phyloP scores from a whole-genome alignment of 139 green algal genomes.

The Trebouxia sp. region DNA sequence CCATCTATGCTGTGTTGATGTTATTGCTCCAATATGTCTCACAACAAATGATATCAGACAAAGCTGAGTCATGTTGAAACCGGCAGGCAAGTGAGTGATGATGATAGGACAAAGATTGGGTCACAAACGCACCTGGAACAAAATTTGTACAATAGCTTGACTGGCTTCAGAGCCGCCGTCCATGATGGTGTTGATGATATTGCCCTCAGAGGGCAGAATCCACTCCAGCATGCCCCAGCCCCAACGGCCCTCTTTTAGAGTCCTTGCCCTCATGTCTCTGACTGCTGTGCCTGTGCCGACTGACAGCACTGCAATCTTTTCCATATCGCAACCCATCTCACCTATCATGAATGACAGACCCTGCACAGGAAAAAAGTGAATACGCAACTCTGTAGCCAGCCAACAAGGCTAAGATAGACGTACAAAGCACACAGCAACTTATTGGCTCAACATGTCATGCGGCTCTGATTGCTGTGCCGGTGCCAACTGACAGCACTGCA shows the following conservation, averaged over 20 bases:
- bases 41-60: too few species aligned
- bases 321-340: not conserved
- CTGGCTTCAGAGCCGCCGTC: constrained; percentile 20
- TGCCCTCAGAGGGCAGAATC: constrained; percentile 12
- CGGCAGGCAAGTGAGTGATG: not conserved
- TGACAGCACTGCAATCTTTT: constrained; percentile 7
- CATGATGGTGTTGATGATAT: constrained; percentile 3
- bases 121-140: not conserved
- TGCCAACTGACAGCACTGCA: constrained; percentile 14
- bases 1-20: too few species aligned
- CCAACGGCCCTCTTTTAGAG: not conserved
- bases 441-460: too few species aligned
- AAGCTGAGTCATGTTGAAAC: too few species aligned
- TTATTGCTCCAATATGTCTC: too few species aligned
- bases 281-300: not conserved
- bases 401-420: too few species aligned
- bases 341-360: constrained; percentile 1
- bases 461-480: not conserved
- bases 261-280: not conserved
- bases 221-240: constrained; percentile 12
- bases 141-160: not conserved
- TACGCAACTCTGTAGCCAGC: too few species aligned
- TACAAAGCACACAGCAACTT: too few species aligned
- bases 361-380: not conserved
- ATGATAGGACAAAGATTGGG: not conserved